Conservation (phyloP, 2,329 filamentous ascomycete species). For the Helminthosporium solani region DNA sequence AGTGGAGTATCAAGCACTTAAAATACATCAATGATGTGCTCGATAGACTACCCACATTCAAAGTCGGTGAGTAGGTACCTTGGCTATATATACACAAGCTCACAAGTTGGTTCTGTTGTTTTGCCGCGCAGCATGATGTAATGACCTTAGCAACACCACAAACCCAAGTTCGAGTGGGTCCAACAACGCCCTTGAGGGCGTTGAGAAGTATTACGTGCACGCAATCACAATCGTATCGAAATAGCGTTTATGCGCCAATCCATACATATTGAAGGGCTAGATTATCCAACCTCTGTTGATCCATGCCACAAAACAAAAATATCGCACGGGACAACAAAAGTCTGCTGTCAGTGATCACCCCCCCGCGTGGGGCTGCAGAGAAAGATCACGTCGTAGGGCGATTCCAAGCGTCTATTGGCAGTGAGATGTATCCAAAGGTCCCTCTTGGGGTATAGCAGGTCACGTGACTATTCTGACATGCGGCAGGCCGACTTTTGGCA, state of each 20-base stretch:
- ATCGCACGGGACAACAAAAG: conserved; percentile 13
- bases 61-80: too few relatives aligned
- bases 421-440: conserved; percentile 9
- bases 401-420: conserved; percentile 27
- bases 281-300: background rate
- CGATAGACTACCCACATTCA: too few relatives aligned
- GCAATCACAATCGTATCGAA: background rate
- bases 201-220: background rate
- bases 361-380: conserved; percentile 28
- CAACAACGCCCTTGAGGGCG: too few relatives aligned
- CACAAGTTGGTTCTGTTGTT: too few relatives aligned
- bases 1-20: too few relatives aligned
- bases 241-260: background rate
- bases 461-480: conserved; percentile 34
- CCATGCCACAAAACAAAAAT: conserved; percentile 12
- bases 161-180: too few relatives aligned
- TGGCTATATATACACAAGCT: too few relatives aligned
- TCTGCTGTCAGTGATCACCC: conserved; percentile 7
- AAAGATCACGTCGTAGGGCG: conserved; percentile 19
- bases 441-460: conserved; percentile 23
- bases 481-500: conserved; percentile 28
- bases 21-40: too few relatives aligned
- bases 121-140: too few relatives aligned
- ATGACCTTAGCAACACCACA: too few relatives aligned
- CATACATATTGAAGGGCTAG: background rate